Evolutionary conservation across 768 basidiomycete genomes (phyloP).

Genomic region (Tylopilus subfusipes): DNA sequence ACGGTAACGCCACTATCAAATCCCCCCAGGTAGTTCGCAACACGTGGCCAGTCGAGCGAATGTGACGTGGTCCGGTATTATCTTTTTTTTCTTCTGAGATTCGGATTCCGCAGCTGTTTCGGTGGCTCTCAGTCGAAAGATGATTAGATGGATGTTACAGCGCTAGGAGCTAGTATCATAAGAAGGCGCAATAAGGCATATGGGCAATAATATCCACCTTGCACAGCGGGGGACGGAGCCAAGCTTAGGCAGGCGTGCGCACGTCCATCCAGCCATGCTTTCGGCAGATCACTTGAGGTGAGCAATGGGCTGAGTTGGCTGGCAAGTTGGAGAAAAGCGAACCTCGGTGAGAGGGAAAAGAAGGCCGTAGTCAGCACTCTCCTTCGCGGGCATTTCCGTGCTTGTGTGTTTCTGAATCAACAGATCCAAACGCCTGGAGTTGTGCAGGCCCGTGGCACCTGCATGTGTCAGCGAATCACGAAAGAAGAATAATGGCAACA

Average conservation of each 20-base stretch:
- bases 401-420: conserved; percentile 5
- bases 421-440: conserved; percentile 4
- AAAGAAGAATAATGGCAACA: conserved; percentile 1
- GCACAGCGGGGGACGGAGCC: background rate
- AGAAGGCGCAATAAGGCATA: background rate
- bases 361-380: background rate
- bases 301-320: background rate
- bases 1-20: conserved; percentile 14
- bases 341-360: background rate
- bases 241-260: no score
- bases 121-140: background rate
- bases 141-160: background rate
- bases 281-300: background rate
- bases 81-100: background rate
- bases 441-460: background rate
- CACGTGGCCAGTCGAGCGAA: background rate
- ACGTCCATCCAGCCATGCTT: background rate
- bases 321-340: background rate
- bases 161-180: background rate
- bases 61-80: background rate
- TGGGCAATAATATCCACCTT: background rate
- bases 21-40: background rate
- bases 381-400: conserved; percentile 18
- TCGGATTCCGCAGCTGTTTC: background rate
- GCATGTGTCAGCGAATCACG: conserved; percentile 13